phyloP scores from a whole-genome alignment of 1,139 yeast species.

The Geotrichum aggregatum region DNA sequence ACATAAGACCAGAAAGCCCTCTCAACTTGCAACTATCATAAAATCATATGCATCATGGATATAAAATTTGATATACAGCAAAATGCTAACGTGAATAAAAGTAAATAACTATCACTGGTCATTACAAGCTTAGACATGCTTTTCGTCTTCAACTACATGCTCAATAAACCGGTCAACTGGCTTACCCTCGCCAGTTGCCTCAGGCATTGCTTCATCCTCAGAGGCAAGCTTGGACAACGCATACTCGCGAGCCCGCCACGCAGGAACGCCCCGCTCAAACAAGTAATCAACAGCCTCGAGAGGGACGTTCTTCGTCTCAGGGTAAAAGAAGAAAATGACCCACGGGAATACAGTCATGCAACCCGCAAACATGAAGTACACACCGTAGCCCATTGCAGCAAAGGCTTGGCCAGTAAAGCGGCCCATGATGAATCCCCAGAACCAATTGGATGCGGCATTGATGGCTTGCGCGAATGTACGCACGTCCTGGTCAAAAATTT shows the following conservation, averaged over 20 bases:
- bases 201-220: background rate
- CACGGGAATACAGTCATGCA: constrained; percentile 22
- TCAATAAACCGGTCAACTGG: too few relatives aligned
- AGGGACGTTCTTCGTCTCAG: constrained; percentile 61
- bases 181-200: too few relatives aligned
- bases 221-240: constrained; percentile 1
- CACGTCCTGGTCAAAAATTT: constrained; percentile 47
- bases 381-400: constrained; percentile 13
- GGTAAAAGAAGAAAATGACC: constrained; percentile 51
- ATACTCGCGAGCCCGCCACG: background rate
- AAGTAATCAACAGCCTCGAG: constrained; percentile 41
- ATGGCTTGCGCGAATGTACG: constrained; percentile 50
- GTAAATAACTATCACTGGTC: too few relatives aligned
- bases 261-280: constrained; percentile 4
- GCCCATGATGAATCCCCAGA: constrained; percentile 38
- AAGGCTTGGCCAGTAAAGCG: constrained; percentile 17
- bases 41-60: too few relatives aligned
- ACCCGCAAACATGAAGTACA: constrained; percentile 23
- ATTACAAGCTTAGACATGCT: too few relatives aligned
- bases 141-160: too few relatives aligned
- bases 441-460: constrained; percentile 51
- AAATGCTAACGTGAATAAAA: background rate
- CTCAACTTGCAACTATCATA: too few relatives aligned
- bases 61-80: background rate
- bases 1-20: background rate